Base-by-base conservation (phyloP, 768 basidiomycete genomes). In the Amanita molliuscula region DNA sequence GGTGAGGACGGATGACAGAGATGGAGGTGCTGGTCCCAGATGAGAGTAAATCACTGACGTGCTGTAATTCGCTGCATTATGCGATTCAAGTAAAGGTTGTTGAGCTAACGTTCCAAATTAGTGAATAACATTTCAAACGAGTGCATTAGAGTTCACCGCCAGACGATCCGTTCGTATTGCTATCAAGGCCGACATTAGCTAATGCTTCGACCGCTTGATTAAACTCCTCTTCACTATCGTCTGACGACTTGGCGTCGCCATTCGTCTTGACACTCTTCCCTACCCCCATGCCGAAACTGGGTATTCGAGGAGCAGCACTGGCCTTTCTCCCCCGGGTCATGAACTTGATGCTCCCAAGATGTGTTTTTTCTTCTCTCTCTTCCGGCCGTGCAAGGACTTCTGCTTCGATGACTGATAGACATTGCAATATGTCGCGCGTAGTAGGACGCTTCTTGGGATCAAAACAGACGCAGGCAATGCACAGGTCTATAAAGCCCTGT, bases 331-430 rank as follows among this genome's bases (percentile, higher is more conserved):
- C 71, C 8, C 79, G 78, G 0, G 81, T 78, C 71, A 94, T 77
- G 53, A 95, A 84, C 57, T 82, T 85, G 66, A 96, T 71, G 53
- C 87, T 91, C 6, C 92, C 91, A 29, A 94, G 76, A 64, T 93
- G 87, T 38, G 80, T 71, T 11, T 34, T 49, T 53, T 86, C 82
- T 28, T 81, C 79, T 6, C 71, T 73, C 53, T 84, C 82, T 7
- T 70, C 72, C 1, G 81, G 75, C 5, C 84, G 74, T 9, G 76
- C 64, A 6, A 94, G 67, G 3, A 98, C 81, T 56, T 94, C 88
- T 0, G 81, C 74, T 65, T 99, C 96, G 40, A 98, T 91, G 3
- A 71, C 71, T 10, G 82, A 71, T 9, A 99, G 73, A 11, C 84
- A 73, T 9, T 82, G 78, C n/a, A 99, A 74, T 53, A 99, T 84